These are phyloP conservation scores for Dysphania ambrosioides DNA, from an alignment of 148 eudicot species.

Conservation along the genomic window DNA sequence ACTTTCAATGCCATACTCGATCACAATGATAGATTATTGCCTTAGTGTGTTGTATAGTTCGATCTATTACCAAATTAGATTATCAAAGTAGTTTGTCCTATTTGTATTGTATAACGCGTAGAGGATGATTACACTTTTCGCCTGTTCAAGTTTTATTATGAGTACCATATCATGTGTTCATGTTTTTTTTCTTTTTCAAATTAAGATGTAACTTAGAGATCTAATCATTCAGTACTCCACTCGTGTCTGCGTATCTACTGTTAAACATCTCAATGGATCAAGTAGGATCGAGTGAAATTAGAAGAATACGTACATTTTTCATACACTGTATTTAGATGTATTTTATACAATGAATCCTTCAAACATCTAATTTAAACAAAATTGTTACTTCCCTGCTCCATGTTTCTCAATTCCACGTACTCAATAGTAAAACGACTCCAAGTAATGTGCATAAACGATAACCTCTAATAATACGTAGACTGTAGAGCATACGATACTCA, in stretches of 20 bases:
- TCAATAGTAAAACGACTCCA: no score
- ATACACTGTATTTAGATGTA: no score
- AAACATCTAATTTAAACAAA: no score
- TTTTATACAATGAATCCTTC: no score
- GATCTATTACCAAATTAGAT: not conserved
- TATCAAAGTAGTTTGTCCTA: slow-evolving; percentile 1
- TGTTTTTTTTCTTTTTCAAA: not conserved
- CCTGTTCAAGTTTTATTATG: slow-evolving; percentile 2
- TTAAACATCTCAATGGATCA: not conserved
- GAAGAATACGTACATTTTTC: no score
- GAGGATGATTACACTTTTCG: not conserved
- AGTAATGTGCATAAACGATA: no score
- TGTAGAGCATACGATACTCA: no score
- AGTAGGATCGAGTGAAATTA: not conserved
- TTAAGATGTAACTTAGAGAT: not conserved
- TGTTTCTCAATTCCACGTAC: no score
- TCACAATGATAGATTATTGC: not conserved
- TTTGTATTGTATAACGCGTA: not conserved
- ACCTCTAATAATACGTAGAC: no score
- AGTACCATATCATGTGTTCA: not conserved
- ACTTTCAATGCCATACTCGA: not conserved
- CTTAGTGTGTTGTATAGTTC: not conserved
- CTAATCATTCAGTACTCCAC: not conserved
- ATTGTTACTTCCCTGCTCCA: no score
- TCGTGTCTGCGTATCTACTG: not conserved